Base-by-base conservation (phyloP, 495 filamentous ascomycete genomes). In the Daldinia bambusicola region DNA sequence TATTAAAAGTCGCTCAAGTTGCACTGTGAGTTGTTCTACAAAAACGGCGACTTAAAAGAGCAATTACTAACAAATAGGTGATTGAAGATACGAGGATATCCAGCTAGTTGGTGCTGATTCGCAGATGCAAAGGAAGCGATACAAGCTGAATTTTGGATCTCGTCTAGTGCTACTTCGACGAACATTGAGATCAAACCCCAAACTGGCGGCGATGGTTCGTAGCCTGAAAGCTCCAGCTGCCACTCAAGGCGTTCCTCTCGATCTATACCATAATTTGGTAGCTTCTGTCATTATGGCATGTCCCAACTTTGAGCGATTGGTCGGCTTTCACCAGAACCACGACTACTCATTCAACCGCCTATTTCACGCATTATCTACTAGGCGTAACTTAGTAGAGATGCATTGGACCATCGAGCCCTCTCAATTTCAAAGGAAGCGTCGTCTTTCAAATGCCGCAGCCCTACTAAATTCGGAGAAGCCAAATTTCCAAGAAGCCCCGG, bases 221-320 rank as follows among this genome's bases (percentile, higher is more conserved):
- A 90, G 90, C 61, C 81, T 98, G 18, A 92, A 92, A 61, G 86
- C 93, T 14, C 89, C 91, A 1, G 86, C 91, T 10, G 82, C 88
- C 62, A 88, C 88, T 16, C 83, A 80, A 8, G 81, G 81, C 45
- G 75, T 80, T 7, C 85, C 75, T 77, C 65, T 83, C 74, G 85
- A 87, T 52, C 85, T 90, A 58, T 90, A 92, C 67, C 85, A 91
- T 34, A 88, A 94, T 69, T 64, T 92, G 37, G 83, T 94, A 4
- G 91, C 93, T 5, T 93, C 92, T 6, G 80, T 98, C 31, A 87
- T 97, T 32, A 94, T 94, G 90, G 82, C 90, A 5, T 97, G 93
- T 75, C 92, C 92, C 9, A 95, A 95, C 75, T 80, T 98, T 41
- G 92, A 97, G 75, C 83, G 86, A 45, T 79, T 97, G 16, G 78